phyloP scores from a whole-genome alignment of 768 basidiomycete genomes.

The Favolaschia claudopus region DNA sequence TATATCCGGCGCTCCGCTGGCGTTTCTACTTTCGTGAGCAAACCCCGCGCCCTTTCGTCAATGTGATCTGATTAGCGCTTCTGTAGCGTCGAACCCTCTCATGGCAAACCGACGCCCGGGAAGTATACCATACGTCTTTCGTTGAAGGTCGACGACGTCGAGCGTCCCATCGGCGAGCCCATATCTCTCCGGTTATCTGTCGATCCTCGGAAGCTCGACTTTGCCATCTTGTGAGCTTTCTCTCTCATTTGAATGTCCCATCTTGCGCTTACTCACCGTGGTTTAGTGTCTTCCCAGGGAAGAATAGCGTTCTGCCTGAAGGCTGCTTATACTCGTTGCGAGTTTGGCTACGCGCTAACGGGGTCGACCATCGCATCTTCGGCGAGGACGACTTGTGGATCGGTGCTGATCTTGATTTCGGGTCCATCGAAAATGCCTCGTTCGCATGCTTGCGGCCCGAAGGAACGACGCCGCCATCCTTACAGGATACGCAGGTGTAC shows the following conservation, averaged over 20 bases:
- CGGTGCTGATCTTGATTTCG: constrained; percentile 71
- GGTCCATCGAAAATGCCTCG: constrained; percentile 60
- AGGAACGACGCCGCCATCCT: too few species aligned
- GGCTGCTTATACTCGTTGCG: constrained; percentile 64
- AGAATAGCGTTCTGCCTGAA: constrained; percentile 57
- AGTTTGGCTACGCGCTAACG: constrained; percentile 67
- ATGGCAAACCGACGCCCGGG: constrained; percentile 48
- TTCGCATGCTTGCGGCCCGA: constrained; percentile 62
- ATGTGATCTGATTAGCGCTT: constrained; percentile 2
- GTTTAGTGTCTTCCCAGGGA: constrained; percentile 63
- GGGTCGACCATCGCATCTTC: constrained; percentile 70
- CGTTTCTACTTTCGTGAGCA: constrained; percentile 62
- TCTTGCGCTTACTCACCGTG: neutral
- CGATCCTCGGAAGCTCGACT: constrained; percentile 63
- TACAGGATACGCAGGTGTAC: constrained; percentile 58
- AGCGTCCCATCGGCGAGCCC: constrained; percentile 60
- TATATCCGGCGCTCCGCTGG: constrained; percentile 51
- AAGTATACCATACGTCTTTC: constrained; percentile 63
- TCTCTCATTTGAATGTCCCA: neutral
- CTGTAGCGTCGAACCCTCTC: constrained; percentile 56
- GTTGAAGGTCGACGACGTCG: constrained; percentile 61
- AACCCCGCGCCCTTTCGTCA: neutral
- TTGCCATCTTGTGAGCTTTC: constrained; percentile 65
- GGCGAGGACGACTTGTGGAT: constrained; percentile 72
- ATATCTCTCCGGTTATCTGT: constrained; percentile 53